Evolutionary conservation across 2,329 filamentous ascomycete genomes (phyloP), one percentile per base, ranked within the genome.

Genomic region (Pseudogymnoascus sp.): DNA sequence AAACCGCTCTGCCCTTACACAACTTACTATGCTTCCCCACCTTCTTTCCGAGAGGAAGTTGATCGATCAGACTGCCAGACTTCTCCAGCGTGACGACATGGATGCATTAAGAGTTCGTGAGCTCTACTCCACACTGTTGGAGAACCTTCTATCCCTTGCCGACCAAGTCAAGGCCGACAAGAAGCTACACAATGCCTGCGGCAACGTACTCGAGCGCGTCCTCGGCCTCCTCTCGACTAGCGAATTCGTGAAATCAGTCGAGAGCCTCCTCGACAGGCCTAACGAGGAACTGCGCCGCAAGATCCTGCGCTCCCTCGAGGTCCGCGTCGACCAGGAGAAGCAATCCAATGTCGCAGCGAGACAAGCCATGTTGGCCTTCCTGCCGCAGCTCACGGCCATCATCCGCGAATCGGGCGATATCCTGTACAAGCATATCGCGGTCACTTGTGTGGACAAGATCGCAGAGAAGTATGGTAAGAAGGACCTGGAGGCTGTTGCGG

Each of bases 391-490:
- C 63, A 89, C 89, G 15, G 79, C 81, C 18, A 88, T 95, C 48
- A 83, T 99, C 61, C 79, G 86, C 60, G 82, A 87, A 57, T 87
- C 88, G 5, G 76, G 81, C 30, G 85, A 94, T 65, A 81, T 87
- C 59, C 79, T 84, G 26, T 86, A 94, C 71, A 91, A 92, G 74
- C 86, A 91, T 67, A 90, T 89, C 9, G 89, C 92, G 1, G 85
- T 99, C 63, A 85, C 85, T 34, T 97, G 92, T 67, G 86, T 97
- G 45, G 92, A 96, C 74, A 89, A 90, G 72, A 95, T 99, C 63
- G 83, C 89, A 2, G 92, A 96, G 74, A 92, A 92, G 71, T 97
- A 96, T 71, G 95, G 94, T 65, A 95, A 94, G 77, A 95, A 92
- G 71, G 89, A 96, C 68, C 79, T 88, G 1, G 83, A 88, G 65